These are phyloP conservation scores for Termitomyces sp. DNA, from an alignment of 768 basidiomycete genomes.

Conservation along the genomic window DNA sequence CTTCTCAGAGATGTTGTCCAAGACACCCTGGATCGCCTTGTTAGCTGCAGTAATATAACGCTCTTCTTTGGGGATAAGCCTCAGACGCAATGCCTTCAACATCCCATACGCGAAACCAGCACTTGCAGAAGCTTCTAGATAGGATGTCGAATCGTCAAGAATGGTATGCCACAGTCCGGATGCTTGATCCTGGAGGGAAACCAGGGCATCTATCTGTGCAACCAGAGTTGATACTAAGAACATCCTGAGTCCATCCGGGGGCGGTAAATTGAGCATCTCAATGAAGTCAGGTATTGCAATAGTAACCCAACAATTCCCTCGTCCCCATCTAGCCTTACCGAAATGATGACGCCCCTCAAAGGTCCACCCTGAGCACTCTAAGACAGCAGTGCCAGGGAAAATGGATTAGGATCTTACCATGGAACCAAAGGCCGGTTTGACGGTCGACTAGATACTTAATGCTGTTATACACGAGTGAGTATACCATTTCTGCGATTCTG, in stretches of 20 bases:
- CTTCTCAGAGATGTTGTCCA: constrained; percentile 36
- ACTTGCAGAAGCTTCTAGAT: constrained; percentile 43
- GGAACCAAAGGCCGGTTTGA: constrained; percentile 41
- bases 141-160: constrained; percentile 42
- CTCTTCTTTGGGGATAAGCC: constrained; percentile 35
- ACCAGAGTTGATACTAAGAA: constrained; percentile 34
- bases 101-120: constrained; percentile 47
- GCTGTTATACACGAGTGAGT: constrained; percentile 15
- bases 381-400: not conserved
- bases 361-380: constrained; percentile 29
- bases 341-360: constrained; percentile 42
- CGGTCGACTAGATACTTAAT: constrained; percentile 40
- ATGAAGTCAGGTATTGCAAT: constrained; percentile 43
- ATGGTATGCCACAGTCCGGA: constrained; percentile 52
- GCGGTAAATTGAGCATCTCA: constrained; percentile 34
- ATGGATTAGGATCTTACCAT: constrained; percentile 24
- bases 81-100: constrained; percentile 34
- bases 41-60: constrained; percentile 29
- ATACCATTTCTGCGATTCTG: not conserved
- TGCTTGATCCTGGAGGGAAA: constrained; percentile 34
- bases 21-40: constrained; percentile 35
- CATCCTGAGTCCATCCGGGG: constrained; percentile 34
- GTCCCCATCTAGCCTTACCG: constrained; percentile 42
- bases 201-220: constrained; percentile 43
- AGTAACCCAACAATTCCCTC: constrained; percentile 52